Evolutionary conservation across 495 filamentous ascomycete species (phyloP), one percentile per base, ranked within the genome.

Genomic region (Penicillium silybi): DNA sequence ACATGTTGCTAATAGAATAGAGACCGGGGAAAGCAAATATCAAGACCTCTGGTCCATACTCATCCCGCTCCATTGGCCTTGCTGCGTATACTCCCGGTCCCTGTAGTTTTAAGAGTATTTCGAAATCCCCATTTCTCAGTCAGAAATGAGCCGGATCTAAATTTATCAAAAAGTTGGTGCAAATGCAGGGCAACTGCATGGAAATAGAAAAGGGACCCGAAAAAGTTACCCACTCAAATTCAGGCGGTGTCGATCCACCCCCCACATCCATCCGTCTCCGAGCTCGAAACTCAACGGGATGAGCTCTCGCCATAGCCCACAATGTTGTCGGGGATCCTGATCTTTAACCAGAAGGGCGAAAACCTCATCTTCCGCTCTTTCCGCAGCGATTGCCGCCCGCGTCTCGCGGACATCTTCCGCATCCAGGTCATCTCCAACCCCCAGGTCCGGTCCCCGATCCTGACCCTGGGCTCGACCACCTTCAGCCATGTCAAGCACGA

Each of bases 341-440:
- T 99, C 58, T 99, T 99, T 78, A 99, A 99, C 63, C 95, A 97
- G 68, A 99, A 99, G 71, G 93, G 93, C 75, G 93, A 99, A 78
- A 97, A 97, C 69, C 88, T 99, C 56, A 99, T 99, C 69, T 96
- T 97, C 73, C 91, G 93, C 57, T 89, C 95, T 60, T 99, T 97
- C 73, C 90, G 93, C 61, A 93, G 92, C 67, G 93, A 99, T 72
- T 97, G 92, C 70, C 88, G 93, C 37, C 93, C 93, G 18, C 89
- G 93, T 17, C 87, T 99, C 40, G 92, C 93, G 69, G 93, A 99
- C 68, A 91, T 97, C 71, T 99, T 99, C 73, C 93, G 93, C 74
- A 97, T 99, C 71, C 93, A 99, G 66, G 93, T 99, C 73, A 97
- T 97, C 69, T 96, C 91, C 54, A 99, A 99, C 68, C 88, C 93